phyloP scores from a whole-genome alignment of 2,329 filamentous ascomycete species.

The Xylariales sp. region DNA sequence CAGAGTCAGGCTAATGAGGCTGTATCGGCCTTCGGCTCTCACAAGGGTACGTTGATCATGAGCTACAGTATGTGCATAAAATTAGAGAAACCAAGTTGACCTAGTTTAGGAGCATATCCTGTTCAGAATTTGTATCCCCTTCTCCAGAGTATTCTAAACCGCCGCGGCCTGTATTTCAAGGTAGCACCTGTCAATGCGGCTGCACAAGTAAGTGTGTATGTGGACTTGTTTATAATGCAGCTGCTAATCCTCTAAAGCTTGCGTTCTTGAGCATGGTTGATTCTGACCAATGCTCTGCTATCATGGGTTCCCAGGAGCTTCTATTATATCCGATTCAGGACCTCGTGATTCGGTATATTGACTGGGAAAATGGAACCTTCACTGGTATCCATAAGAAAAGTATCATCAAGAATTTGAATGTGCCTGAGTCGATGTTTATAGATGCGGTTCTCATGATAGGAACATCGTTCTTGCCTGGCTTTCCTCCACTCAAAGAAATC shows the following conservation, averaged over 20 bases:
- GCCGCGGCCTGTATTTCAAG: conserved; percentile 77
- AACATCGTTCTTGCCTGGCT: conserved; percentile 80
- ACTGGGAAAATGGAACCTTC: conserved; percentile 77
- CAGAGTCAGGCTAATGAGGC: conserved; percentile 81
- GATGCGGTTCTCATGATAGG: conserved; percentile 87
- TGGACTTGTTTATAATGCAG: conserved; percentile 15
- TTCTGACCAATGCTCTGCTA: conserved; percentile 75
- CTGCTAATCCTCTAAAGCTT: conserved; percentile 63
- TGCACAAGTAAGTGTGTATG: conserved; percentile 74
- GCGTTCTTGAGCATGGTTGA: conserved; percentile 79
- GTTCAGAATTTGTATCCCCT: conserved; percentile 80
- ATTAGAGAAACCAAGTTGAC: conserved; percentile 30
- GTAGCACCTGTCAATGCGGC: conserved; percentile 90
- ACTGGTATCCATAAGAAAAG: conserved; percentile 71
- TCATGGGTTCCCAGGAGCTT: conserved; percentile 87
- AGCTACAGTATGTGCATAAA: background rate
- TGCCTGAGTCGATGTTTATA: conserved; percentile 78
- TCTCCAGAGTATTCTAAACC: conserved; percentile 78
- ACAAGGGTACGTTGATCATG: conserved; percentile 69
- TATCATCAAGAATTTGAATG: conserved; percentile 75
- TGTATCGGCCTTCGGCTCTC: conserved; percentile 83
- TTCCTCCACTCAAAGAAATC: conserved; percentile 79
- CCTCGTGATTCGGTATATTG: conserved; percentile 73
- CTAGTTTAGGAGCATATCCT: conserved; percentile 71
- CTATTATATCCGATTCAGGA: conserved; percentile 87